Conservation (phyloP, 805 yeast species). For the Babjeviella inositovora region DNA sequence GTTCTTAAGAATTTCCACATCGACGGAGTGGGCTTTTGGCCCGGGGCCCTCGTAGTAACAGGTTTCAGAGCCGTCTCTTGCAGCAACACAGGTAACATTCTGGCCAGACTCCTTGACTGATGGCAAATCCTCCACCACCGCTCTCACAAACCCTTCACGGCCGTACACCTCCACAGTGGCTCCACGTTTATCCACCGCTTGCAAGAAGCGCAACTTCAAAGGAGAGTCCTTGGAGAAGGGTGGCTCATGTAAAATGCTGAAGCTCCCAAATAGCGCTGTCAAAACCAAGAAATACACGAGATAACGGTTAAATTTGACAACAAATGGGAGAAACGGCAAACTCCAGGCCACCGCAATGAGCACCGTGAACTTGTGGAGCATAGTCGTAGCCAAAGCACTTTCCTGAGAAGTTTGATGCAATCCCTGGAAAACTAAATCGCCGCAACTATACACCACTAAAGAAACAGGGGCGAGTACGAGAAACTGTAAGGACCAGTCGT, state of each 20-base stretch:
- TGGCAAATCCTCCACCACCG: constrained; percentile 46
- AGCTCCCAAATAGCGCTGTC: constrained; percentile 18
- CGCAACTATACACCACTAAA: constrained; percentile 34
- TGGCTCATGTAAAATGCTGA: constrained; percentile 16
- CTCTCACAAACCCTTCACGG: constrained; percentile 26
- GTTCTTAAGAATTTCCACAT: constrained; percentile 32
- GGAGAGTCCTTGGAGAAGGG: constrained; percentile 58
- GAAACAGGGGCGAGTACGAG: constrained; percentile 50
- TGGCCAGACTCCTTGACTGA: constrained; percentile 24
- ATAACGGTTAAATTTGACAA: constrained; percentile 46
- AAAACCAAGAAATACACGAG: constrained; percentile 21
- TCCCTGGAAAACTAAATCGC: constrained; percentile 41
- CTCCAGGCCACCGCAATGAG: constrained; percentile 18
- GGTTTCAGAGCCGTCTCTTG: constrained; percentile 27
- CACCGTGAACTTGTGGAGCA: constrained; percentile 15
- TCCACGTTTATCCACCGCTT: constrained; percentile 26
- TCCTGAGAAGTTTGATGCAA: constrained; percentile 62
- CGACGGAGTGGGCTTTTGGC: constrained; percentile 32
- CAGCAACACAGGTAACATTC: constrained; percentile 14
- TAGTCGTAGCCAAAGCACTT: constrained; percentile 22
- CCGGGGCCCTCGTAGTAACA: constrained; percentile 36
- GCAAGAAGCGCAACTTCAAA: constrained; percentile 56
- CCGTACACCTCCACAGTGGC: constrained; percentile 27
- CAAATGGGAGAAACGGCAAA: constrained; percentile 47
- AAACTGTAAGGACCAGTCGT: constrained; percentile 75